Conservation (phyloP, 1,139 yeast genomes). For the Nakaseomyces sp. region DNA sequence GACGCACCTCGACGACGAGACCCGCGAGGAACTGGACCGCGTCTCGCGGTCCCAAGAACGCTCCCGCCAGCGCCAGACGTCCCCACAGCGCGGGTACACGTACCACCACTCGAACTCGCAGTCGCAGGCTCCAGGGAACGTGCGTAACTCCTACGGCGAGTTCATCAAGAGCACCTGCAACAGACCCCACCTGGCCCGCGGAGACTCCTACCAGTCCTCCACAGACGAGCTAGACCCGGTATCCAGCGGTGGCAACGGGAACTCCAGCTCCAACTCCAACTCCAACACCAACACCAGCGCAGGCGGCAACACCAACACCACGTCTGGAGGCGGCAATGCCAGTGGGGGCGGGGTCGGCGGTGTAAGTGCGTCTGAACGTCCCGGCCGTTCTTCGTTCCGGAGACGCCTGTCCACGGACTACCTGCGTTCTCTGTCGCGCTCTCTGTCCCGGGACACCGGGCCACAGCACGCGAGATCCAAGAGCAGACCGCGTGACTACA, state of each 20-base stretch:
- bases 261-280: too few relatives aligned
- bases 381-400: slow-evolving; percentile 18
- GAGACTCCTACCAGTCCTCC: slow-evolving; percentile 26
- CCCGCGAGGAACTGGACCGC: slow-evolving; percentile 4
- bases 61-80: not conserved
- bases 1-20: slow-evolving; percentile 3
- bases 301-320: too few relatives aligned
- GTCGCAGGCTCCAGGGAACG: slow-evolving; percentile 8
- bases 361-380: slow-evolving; percentile 16
- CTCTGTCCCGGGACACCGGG: slow-evolving; percentile 22
- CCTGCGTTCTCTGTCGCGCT: slow-evolving; percentile 26
- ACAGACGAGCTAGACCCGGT: slow-evolving; percentile 3
- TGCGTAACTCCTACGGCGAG: slow-evolving; percentile 29
- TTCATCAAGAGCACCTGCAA: slow-evolving; percentile 19
- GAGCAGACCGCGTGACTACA: not conserved
- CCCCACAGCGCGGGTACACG: not conserved
- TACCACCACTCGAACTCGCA: not conserved
- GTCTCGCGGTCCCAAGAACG: not conserved
- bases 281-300: too few relatives aligned
- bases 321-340: too few relatives aligned
- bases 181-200: slow-evolving; percentile 28
- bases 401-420: slow-evolving; percentile 20
- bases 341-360: too few relatives aligned
- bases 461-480: not conserved
- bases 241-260: not conserved